These are phyloP conservation scores for Colletotrichum chrysophilum DNA, from an alignment of 2,329 filamentous ascomycete species.

Conservation along the genomic window DNA sequence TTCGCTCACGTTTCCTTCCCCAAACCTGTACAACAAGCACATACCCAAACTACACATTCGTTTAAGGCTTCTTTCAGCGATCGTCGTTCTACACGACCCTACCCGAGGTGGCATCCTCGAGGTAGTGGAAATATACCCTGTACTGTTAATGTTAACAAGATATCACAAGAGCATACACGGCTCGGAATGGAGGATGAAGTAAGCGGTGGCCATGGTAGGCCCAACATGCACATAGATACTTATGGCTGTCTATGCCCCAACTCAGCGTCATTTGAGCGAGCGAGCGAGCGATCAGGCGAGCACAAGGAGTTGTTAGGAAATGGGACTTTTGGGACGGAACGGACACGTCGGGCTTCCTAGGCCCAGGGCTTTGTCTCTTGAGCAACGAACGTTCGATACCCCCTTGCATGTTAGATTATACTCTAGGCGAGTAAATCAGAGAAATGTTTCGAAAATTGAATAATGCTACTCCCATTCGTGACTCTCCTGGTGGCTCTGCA, in stretches of 20 bases:
- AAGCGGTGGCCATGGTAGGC: background rate
- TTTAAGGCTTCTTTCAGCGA: background rate
- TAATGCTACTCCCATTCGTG: background rate
- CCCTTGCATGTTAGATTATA: slow-evolving; percentile 15
- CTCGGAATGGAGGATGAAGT: background rate
- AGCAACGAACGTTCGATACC: slow-evolving; percentile 14
- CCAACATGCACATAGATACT: slow-evolving; percentile 13
- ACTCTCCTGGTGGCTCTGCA: background rate
- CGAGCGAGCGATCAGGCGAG: slow-evolving; percentile 7
- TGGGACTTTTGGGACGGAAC: background rate
- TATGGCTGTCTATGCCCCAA: slow-evolving; percentile 17
- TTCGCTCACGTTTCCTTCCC: slow-evolving; percentile 14
- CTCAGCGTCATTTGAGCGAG: slow-evolving; percentile 22
- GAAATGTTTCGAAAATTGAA: background rate
- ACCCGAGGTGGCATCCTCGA: background rate
- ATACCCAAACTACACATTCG: background rate
- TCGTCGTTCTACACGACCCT: background rate
- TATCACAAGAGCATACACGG: slow-evolving; percentile 3
- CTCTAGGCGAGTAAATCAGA: slow-evolving; percentile 5
- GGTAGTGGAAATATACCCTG: slow-evolving; percentile 11
- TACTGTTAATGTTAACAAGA: slow-evolving; percentile 12
- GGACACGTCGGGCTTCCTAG: background rate
- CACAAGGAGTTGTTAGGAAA: slow-evolving; percentile 12
- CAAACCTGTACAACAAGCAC: slow-evolving; percentile 8
- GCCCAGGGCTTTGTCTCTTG: background rate